Evolutionary conservation across 1,284 basidiomycete species (phyloP), one percentile per base, ranked within the genome.

Genomic region (Anthracocystis panici-leucophaei): DNA sequence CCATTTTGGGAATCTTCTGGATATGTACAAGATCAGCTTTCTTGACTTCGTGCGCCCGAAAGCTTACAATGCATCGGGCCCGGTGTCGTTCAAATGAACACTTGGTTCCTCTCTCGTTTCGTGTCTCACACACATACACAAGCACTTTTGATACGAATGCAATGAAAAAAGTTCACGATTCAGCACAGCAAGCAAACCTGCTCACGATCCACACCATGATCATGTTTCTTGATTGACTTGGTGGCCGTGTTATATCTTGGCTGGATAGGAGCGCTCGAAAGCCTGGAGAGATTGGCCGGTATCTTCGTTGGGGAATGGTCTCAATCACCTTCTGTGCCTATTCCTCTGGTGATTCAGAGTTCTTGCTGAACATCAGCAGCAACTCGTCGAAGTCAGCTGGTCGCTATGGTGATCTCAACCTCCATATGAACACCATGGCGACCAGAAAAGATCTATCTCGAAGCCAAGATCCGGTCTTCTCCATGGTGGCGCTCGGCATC

Each of bases 251-350:
- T 16, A 53, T 50, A 14, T 45, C 50, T 6, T 61, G 54, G 54
- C 41, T 46, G 0, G 54, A 56, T 42, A 45, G 31, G 21, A 11
- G 3, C 0, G n/a, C 16, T 16, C 41, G 54, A n/a, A 7, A 27
- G 18, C 4, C 12, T 7, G 45, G 33, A n/a, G 48, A 51, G 23
- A 20, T 16, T 7, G 58, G 58, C 21, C 31, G 50, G 6, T 46
- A 23, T 29, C 42, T 53, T 9, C 42, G 41, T 3, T 44, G 51
- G 50, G 21, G 33, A 5, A 61, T 61, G 58, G 58, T 61, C 42
- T 10, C 9, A 11, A 2, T 61, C 58, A 38, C 21, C 5, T 53
- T 54, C 41, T 53, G 50, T n/a, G 49, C 42, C 29, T 46, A 51
- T 48, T 31, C 42, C 11, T 9, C 53, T 29, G 40, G 40, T 29